Evolutionary conservation across 805 yeast species (phyloP), one percentile per base, ranked within the genome.

Genomic region (Candida khao-thaluensis): DNA sequence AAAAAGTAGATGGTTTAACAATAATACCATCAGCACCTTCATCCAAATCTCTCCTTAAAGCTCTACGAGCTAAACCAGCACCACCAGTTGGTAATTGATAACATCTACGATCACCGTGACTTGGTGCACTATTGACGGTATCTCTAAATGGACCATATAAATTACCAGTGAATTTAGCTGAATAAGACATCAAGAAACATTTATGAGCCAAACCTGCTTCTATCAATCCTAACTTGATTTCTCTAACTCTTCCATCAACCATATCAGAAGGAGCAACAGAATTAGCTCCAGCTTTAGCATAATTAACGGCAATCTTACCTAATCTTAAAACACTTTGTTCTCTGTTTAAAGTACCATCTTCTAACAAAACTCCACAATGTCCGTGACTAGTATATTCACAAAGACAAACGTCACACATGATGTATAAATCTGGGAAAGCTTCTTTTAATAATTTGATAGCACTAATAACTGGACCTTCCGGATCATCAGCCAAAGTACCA

Each of bases 321-420:
- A 93, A 74, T 59, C 99, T 76, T 49, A 79, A 72, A 8, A 85
- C 95, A 10, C 91, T 78, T 38, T 64, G 59, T 39, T 80, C 85
- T 40, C 95, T 75, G 57, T 85, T 82, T 53, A 93, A 77, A 7
- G 85, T 57, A 6, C 98, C 97, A 57, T 89, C 97, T 41, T 85
- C 95, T 45, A 82, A 74, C 38, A 93, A 71, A 11, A 89, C 73
- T 28, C 99, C 99, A 66, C 99, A 93, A 61, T 93, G 99, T n/a
- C 99, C 99, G 55, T 93, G 98, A 40, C 82, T 76, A 7, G 99
- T 93, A 63, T 88, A 93, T 64, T 93, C 99, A 69, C 99, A 93
- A 38, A 93, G 68, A 63, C 99, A 93, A 17, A 91, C 97, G 57
- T 93, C 99, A 56, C 96, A 85, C 76, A 89, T 79, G 47, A 93